Evolutionary conservation across 371 early-diverging fungal species (phyloP).

Genomic region (Mucor piriformis): DNA sequence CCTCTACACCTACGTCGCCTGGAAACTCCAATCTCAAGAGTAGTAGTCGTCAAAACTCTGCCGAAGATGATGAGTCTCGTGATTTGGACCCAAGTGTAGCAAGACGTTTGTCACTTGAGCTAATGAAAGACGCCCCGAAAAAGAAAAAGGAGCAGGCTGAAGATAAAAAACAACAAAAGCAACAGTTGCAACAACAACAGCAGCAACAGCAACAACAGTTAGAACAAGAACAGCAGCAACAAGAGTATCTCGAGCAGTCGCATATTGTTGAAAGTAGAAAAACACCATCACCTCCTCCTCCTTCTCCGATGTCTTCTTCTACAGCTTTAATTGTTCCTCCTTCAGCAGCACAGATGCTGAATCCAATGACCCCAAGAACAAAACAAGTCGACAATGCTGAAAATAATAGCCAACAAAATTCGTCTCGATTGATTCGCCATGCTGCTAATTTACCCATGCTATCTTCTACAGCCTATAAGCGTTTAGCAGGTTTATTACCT

Average conservation of each 20-base stretch:
- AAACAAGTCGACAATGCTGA: not conserved
- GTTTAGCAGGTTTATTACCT: slow-evolving; percentile 33
- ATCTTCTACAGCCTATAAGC: slow-evolving; percentile 31
- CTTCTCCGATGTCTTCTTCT: not conserved
- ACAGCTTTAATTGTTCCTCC: not conserved
- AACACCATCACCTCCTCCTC: slow-evolving; percentile 1
- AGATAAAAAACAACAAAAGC: slow-evolving; percentile 10
- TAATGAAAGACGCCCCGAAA: slow-evolving; percentile 57
- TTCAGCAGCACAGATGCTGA: not conserved
- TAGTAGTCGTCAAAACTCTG: not conserved
- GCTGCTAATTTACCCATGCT: slow-evolving; percentile 29
- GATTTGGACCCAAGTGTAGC: slow-evolving; percentile 51
- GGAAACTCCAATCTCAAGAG: not conserved
- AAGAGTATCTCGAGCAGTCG: slow-evolving; percentile 10
- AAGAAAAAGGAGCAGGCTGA: slow-evolving; percentile 14
- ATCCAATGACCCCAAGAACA: not conserved
- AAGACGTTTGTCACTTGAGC: slow-evolving; percentile 60
- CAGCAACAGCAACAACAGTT: not conserved
- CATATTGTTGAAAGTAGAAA: not conserved
- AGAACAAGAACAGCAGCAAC: not conserved
- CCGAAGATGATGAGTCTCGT: slow-evolving; percentile 10
- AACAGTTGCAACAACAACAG: not conserved
- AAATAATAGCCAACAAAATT: not conserved
- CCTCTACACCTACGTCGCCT: slow-evolving; percentile 3
- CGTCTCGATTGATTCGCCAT: slow-evolving; percentile 19